phyloP scores from a whole-genome alignment of 169 alveolate genomes.

The Plasmodium fragile region DNA sequence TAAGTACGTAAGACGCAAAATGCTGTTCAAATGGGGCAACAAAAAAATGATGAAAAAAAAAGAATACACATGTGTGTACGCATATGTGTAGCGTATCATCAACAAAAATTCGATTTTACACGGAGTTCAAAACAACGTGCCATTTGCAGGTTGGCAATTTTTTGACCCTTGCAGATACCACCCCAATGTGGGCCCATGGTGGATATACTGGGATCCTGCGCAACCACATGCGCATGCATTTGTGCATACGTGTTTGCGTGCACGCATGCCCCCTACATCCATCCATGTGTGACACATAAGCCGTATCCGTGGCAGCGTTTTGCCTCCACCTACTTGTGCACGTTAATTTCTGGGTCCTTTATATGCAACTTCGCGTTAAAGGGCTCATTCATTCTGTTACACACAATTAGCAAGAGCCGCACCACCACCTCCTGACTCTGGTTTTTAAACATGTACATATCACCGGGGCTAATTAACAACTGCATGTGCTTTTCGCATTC shows the following conservation, averaged over 20 bases:
- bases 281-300: neutral
- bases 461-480: constrained; percentile 76
- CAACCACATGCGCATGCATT: neutral
- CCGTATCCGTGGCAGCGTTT: neutral
- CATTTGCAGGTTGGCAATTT: neutral
- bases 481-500: constrained; percentile 79
- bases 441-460: constrained; percentile 76
- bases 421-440: constrained; percentile 76
- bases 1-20: neutral
- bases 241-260: neutral
- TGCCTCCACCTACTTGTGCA: constrained; percentile 6
- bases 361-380: constrained; percentile 66
- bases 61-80: neutral
- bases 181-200: neutral
- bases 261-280: constrained; percentile 8
- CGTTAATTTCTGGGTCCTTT: constrained; percentile 57
- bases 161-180: constrained; percentile 2
- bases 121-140: neutral
- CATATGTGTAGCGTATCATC: constrained; percentile 12
- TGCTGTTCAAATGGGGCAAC: constrained; percentile 20
- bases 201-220: neutral
- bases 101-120: constrained; percentile 19
- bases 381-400: constrained; percentile 73
- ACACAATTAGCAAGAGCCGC: constrained; percentile 54
- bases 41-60: constrained; percentile 33